A percentile compares a stretch with the other conserved stretches of the same genome.
Conservation (phyloP, 345 rosid species). For the Populus ilicifolia region DNA sequence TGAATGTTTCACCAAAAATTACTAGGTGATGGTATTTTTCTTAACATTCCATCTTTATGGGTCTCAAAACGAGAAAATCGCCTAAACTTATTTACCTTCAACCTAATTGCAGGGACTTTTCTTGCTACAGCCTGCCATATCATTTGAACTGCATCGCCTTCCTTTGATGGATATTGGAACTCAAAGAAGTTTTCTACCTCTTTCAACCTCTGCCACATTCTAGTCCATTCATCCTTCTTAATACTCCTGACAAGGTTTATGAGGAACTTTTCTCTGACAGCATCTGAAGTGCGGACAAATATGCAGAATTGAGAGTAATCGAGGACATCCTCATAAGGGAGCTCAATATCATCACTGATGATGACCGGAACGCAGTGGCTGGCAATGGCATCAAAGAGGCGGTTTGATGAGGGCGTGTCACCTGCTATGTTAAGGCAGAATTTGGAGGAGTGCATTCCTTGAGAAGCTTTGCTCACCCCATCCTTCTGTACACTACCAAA, state of each 20-base stretch:
- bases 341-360: slow-evolving; percentile 89
- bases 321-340: slow-evolving; percentile 83
- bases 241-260: slow-evolving; percentile 59
- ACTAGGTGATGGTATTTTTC: slow-evolving; percentile 33
- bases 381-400: slow-evolving; percentile 92
- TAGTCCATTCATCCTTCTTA: slow-evolving; percentile 66
- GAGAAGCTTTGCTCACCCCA: slow-evolving; percentile 62
- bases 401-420: slow-evolving; percentile 93
- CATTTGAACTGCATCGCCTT: slow-evolving; percentile 78
- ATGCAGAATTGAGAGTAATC: slow-evolving; percentile 87
- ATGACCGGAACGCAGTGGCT: slow-evolving; percentile 94
- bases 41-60: slow-evolving; percentile 19
- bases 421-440: slow-evolving; percentile 97
- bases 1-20: slow-evolving; percentile 50
- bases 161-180: slow-evolving; percentile 59
- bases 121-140: slow-evolving; percentile 86
- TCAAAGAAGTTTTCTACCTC: slow-evolving; percentile 56
- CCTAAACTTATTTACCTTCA: slow-evolving; percentile 61
- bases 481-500: slow-evolving; percentile 69
- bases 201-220: slow-evolving; percentile 61
- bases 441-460: slow-evolving; percentile 81
- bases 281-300: slow-evolving; percentile 77
- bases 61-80: slow-evolving; percentile 38
- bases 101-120: slow-evolving; percentile 55
- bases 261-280: slow-evolving; percentile 62